Base-by-base conservation (phyloP, 345 rosid genomes). In the Salix brachista region DNA sequence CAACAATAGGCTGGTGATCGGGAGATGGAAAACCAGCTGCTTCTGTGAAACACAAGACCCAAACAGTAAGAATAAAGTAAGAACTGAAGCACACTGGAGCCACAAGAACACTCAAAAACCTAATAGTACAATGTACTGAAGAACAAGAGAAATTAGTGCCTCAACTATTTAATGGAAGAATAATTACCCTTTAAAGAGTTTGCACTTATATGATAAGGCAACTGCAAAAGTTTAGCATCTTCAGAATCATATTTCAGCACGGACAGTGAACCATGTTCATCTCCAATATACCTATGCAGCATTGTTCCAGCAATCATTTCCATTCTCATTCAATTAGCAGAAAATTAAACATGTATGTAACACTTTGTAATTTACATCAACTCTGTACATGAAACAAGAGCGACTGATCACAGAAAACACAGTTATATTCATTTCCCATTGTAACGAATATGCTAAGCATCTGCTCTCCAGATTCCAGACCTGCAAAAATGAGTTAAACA, bases 391-490 rank as follows among this genome's bases (percentile, higher is more conserved):
- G 89, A 84, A 87, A 80, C 83, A 81, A 69, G 97, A 90, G 86
- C 92, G 90, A 69, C 76, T 81, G 78, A 94, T 90, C 71, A 88
- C 90, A 65, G 93, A 79, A 79, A 94, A 92, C 61, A 94, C 93
- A 64, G 97, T 91, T 75, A 94, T 91, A 80, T 87, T 92, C 73
- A 92, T 88, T 74, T 91, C 94, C 98, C 97, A 92, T 61, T 62
- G 83, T 71, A 94, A 77, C 68, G 74, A 83, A 71, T 88, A 89
- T 37, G 84, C 84, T 34, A 86, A 77, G 67, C 77, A 72, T 80
- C 98, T 86, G 71, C 80, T 79, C 80, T 89, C 91, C 83, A 92
- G 83, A 84, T 92, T 87, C 98, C 96, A 94, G 37, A 94, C 96
- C 98, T 94, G 87, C 67, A 73, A 84, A 83, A 77, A 80, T 3